Evolutionary conservation across 441 rosid species (phyloP).

Genomic region (Hura crepitans): DNA sequence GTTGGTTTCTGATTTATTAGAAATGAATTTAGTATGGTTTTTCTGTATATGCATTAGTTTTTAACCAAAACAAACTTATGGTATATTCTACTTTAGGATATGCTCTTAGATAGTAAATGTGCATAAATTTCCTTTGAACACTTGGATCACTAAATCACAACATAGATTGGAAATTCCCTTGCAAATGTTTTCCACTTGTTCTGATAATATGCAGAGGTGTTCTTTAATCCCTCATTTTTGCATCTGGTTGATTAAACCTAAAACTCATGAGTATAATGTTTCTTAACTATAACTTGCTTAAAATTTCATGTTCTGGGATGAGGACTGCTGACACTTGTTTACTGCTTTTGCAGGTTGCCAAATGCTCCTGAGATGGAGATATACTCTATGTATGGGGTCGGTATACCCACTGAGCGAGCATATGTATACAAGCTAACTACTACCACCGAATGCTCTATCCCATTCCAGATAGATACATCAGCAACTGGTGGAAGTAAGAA

Average conservation of each 20-base stretch:
- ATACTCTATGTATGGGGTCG: conserved; percentile 82
- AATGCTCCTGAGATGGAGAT: conserved; percentile 93
- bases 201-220: neutral
- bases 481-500: conserved; percentile 56
- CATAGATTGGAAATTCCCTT: neutral
- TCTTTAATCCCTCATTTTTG: too few relatives aligned
- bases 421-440: conserved; percentile 71
- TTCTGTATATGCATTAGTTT: conserved; percentile 1
- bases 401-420: conserved; percentile 90
- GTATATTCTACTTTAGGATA: neutral
- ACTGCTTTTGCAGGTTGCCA: conserved; percentile 61
- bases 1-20: neutral
- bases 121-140: neutral
- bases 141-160: neutral
- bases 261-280: neutral
- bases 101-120: neutral
- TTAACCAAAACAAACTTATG: neutral
- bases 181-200: neutral
- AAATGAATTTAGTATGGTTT: neutral
- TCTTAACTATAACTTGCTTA: neutral
- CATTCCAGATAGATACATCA: conserved; percentile 84
- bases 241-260: neutral
- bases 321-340: conserved; percentile 10
- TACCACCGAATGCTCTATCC: conserved; percentile 73
- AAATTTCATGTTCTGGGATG: neutral